Conservation (phyloP, 768 basidiomycete genomes). For the Boletus tylopilopsis region DNA sequence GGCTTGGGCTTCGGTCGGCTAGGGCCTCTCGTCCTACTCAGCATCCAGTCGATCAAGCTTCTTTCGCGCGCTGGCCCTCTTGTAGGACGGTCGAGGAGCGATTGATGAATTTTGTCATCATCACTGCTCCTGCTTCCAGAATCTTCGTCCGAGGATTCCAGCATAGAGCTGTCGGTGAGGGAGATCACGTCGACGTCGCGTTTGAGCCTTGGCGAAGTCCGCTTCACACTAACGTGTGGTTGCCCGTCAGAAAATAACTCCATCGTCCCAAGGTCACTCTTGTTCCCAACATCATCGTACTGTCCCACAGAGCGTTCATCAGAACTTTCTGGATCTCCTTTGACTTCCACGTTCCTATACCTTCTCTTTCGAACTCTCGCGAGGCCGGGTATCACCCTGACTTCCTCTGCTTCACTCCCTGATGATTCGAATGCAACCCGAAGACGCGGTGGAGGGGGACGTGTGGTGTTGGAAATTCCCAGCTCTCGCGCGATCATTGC, state of each 20-base stretch:
- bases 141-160: conserved; percentile 11
- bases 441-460: conserved; percentile 8
- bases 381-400: conserved; percentile 49
- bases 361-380: conserved; percentile 40
- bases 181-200: conserved; percentile 19
- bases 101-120: conserved; percentile 32
- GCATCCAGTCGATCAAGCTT: conserved; percentile 69
- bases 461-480: conserved; percentile 11
- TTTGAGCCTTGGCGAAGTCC: conserved; percentile 8
- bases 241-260: conserved; percentile 12
- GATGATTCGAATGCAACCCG: conserved; percentile 10
- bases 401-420: conserved; percentile 34
- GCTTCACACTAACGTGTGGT: conserved; percentile 21
- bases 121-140: conserved; percentile 21
- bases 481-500: conserved; percentile 44
- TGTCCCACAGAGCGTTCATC: conserved; percentile 25
- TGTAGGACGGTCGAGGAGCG: conserved; percentile 25
- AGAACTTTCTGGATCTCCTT: conserved; percentile 63
- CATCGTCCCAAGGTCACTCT: not conserved
- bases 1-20: conserved; percentile 9
- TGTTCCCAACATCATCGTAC: not conserved
- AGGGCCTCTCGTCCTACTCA: conserved; percentile 39
- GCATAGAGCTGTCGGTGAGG: conserved; percentile 16
- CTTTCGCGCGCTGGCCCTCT: conserved; percentile 32
- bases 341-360: conserved; percentile 40